Base-by-base conservation (phyloP, 345 rosid genomes). In the Geranium brycei region DNA sequence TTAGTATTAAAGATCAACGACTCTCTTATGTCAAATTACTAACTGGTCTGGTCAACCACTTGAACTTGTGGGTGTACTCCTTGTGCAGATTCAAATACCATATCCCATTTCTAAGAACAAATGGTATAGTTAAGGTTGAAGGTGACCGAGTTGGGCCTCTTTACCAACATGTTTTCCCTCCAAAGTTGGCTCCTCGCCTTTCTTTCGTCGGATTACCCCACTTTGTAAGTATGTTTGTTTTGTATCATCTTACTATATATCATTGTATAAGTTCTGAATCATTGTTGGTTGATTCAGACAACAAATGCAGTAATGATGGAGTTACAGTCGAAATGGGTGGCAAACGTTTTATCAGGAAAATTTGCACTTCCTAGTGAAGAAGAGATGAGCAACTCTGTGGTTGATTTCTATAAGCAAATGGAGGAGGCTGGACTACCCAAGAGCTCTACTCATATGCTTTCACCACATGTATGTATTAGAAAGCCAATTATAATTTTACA, bases 131-230 rank as follows among this genome's bases (percentile, higher is more conserved):
- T 40, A 60, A 31, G 13, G 69, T 70, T 60, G 73, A 70, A 11
- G 73, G 65, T 13, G 65, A 70, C 17, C 58, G 73, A 17, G 65
- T 65, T 13, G 58, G 51, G 8, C 73, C 73, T 18, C 64, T 70
- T 1, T 70, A 70, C 58, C 23, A 70, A 17, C 69, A 70, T 14
- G 62, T 65, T 35, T 70, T 70, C 57, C 69, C 73, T 1, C 73
- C 65, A 2, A 19, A 2, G 23, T 31, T 60, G 8, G 41, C 69
- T 11, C 65, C 73, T 0, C 4, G 56, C 53, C 69, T 70, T 41
- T 70, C 73, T 14, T 70, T 70, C 16, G 64, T 64, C 7, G 65
- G 47, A 19, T 0, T 70, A 32, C 56, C 73, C 28, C 41, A 16
- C 14, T 12, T 8, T 62, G 68, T 63, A 62, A 4, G 16, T 15